Evolutionary conservation across 2,329 filamentous ascomycete species (phyloP), one percentile per base, ranked within the genome.

Genomic region (Monascus ruber): DNA sequence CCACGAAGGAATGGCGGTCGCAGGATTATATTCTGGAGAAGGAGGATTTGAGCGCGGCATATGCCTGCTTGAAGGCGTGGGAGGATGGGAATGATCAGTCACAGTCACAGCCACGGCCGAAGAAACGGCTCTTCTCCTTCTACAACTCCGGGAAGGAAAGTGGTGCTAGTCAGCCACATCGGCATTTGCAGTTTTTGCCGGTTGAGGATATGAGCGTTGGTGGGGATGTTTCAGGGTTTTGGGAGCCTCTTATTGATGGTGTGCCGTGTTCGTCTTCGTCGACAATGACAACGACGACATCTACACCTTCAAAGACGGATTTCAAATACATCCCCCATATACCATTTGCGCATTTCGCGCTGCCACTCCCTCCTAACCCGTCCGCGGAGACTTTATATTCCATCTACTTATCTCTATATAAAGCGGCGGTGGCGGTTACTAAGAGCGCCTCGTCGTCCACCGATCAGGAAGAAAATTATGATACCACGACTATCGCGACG

Each of bases 321-420:
- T 54, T 54, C 38, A 47, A 48, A 34, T 47, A 49, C 8, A 43
- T 59, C 6, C 45, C 48, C 2, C 45, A 49, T n/a, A 44, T 76
- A n/a, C 71, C 73, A 1, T 70, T 76, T 42, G 56, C 61, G 7
- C 66, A 73, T 41, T 75, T 71, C 49, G 68, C 65, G 0, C 55
- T 60, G 6, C 51, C 48, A 1, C 49, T 74, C 25, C 59, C 65
- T 0, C 40, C 47, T 1, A 56, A 66, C n/a, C 61, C 68, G 1
- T 63, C 62, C 1, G 51, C 61, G 0, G 48, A 60, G 9, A 49
- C 46, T 0, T 46, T 69, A 5, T 56, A 63, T 44, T 33, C 46
- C 1, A 59, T 58, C n/a, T 69, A 69, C 32, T 26, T 65, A 3
- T 53, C 64, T 6, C 49, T 64, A 1, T 71, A 72, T 49, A 55